Percentiles rank a stretch among this genome's conserved stretches.
phyloP scores from a whole-genome alignment of 129 eudicot species.

The Tagetes patula region DNA sequence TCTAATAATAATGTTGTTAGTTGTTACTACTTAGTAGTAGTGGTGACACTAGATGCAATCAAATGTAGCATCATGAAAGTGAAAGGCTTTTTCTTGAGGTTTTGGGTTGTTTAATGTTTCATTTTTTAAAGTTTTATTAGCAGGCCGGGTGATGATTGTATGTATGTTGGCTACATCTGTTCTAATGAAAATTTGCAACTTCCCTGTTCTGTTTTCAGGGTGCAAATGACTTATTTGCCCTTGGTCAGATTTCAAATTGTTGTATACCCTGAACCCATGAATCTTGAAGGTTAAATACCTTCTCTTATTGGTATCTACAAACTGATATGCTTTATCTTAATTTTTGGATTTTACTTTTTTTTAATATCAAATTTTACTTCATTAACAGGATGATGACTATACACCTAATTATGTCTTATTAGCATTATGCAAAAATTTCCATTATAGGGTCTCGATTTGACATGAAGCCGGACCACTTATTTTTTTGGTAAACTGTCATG shows the following conservation, averaged over 20 bases:
- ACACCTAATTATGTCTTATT: conserved; percentile 1
- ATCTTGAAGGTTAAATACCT: neutral
- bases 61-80: conserved; percentile 31
- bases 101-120: conserved; percentile 12
- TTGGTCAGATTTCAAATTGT: neutral
- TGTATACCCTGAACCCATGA: neutral
- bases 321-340: neutral
- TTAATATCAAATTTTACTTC: neutral
- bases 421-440: neutral
- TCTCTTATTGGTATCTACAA: neutral
- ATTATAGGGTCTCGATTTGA: conserved; percentile 8
- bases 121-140: neutral
- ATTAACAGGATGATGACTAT: neutral
- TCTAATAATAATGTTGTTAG: conserved; percentile 23
- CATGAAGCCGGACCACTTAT: conserved; percentile 11
- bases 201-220: neutral
- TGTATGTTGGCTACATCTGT: neutral
- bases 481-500: conserved; percentile 10
- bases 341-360: neutral
- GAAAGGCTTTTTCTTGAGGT: conserved; percentile 29
- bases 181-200: conserved; percentile 6
- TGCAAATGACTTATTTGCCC: neutral
- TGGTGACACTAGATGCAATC: conserved; percentile 40
- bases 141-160: neutral
- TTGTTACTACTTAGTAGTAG: conserved; percentile 15